phyloP scores from a whole-genome alignment of 495 filamentous ascomycete genomes.

The Lentithecium fluviatile region DNA sequence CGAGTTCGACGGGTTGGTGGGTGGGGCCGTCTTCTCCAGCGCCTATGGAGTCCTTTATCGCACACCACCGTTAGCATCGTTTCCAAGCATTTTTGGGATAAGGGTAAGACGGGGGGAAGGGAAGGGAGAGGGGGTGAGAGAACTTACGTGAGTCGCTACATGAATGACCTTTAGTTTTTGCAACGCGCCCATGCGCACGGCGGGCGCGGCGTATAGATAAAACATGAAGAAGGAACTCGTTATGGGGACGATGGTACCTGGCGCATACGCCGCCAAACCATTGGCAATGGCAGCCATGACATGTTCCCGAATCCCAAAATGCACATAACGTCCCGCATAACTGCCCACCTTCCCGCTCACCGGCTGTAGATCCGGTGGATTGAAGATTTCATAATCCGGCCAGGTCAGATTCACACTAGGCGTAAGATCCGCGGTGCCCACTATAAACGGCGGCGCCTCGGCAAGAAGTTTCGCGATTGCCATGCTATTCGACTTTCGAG shows the following conservation, averaged over 20 bases:
- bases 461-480: no score
- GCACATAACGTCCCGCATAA: slow-evolving; percentile 58
- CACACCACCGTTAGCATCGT: no score
- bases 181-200: slow-evolving; percentile 60
- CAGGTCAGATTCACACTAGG: slow-evolving; percentile 59
- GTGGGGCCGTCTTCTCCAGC: no score
- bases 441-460: no score
- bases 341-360: no score
- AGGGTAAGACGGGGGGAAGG: no score
- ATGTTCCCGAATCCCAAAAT: slow-evolving; percentile 56
- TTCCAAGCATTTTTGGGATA: no score
- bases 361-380: slow-evolving; percentile 51
- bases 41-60: no score
- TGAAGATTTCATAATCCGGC: slow-evolving; percentile 55
- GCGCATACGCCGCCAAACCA: slow-evolving; percentile 54
- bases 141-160: slow-evolving; percentile 60
- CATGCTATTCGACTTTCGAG: no score
- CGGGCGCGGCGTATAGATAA: slow-evolving; percentile 58
- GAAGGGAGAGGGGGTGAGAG: no score
- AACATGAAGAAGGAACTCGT: slow-evolving; percentile 63
- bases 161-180: slow-evolving; percentile 58
- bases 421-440: slow-evolving; percentile 59
- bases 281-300: slow-evolving; percentile 56
- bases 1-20: no score
- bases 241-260: slow-evolving; percentile 52